Conservation (phyloP, 164 flowering plant genomes). For the Taxillus chinensis region DNA sequence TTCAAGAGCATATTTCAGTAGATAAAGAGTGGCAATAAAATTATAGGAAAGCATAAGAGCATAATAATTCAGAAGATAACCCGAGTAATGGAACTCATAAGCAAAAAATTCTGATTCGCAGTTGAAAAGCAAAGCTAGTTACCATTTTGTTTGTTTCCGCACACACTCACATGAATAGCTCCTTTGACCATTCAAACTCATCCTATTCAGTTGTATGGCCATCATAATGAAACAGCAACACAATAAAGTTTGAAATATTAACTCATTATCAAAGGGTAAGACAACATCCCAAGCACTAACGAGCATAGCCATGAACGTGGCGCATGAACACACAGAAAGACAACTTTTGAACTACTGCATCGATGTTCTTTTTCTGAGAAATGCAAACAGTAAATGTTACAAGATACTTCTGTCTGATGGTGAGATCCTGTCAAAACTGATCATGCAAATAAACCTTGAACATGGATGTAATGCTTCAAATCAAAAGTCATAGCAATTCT, state of each 20-base stretch:
- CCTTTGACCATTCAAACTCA: constrained; percentile 88
- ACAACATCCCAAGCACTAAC: neutral
- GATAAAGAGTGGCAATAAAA: too few species aligned
- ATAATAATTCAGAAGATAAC: neutral
- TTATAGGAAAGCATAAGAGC: constrained; percentile 2
- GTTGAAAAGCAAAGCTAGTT: constrained; percentile 4
- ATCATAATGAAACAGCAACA: constrained; percentile 33
- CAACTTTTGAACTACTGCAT: constrained; percentile 75
- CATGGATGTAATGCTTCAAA: neutral
- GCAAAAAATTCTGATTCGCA: neutral
- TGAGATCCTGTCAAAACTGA: constrained; percentile 54
- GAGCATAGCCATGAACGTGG: neutral
- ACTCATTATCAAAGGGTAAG: neutral
- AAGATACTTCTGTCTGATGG: constrained; percentile 61
- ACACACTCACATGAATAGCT: constrained; percentile 74
- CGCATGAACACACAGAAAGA: neutral
- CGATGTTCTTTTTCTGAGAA: constrained; percentile 52
- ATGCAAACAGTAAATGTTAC: constrained; percentile 85
- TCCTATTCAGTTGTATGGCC: constrained; percentile 83
- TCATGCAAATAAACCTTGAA: neutral
- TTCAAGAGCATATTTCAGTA: too few species aligned
- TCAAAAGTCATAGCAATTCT: neutral
- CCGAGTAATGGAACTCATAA: neutral
- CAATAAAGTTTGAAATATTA: constrained; percentile 40
- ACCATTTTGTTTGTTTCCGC: constrained; percentile 88